phyloP scores from a whole-genome alignment of 2,329 filamentous ascomycete species.

The Bipolaris zeicola region DNA sequence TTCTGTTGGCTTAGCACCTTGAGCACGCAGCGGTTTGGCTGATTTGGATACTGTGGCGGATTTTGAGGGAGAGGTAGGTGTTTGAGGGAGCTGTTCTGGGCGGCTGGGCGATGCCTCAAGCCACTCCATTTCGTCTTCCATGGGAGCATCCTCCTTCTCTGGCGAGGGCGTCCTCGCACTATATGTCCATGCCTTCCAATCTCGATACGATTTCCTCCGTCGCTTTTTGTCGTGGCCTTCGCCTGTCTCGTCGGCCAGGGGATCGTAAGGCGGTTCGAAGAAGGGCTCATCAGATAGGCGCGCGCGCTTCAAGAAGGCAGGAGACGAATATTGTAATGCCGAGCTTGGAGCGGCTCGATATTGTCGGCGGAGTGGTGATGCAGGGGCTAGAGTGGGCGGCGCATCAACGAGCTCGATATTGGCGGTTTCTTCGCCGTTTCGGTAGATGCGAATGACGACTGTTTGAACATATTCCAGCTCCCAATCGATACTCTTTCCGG shows the following conservation, averaged over 20 bases:
- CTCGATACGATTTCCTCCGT: conserved; percentile 70
- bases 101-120: conserved; percentile 32
- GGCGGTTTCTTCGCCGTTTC: conserved; percentile 56
- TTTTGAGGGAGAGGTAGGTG: conserved; percentile 34
- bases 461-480: conserved; percentile 58
- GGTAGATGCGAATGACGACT: conserved; percentile 48
- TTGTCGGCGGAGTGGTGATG: conserved; percentile 29
- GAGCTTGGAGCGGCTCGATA: conserved; percentile 14
- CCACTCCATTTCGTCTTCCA: conserved; percentile 24
- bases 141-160: conserved; percentile 54
- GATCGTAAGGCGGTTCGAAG: conserved; percentile 66
- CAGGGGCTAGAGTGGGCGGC: conserved; percentile 34
- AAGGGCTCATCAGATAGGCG: conserved; percentile 72
- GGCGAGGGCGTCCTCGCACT: conserved; percentile 74
- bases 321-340: conserved; percentile 67
- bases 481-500: conserved; percentile 63
- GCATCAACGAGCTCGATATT: conserved; percentile 59
- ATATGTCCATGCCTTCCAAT: conserved; percentile 75
- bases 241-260: conserved; percentile 64
- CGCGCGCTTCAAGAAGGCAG: conserved; percentile 74
- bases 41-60: conserved; percentile 7
- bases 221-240: conserved; percentile 71
- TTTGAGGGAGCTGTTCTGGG: conserved; percentile 29
- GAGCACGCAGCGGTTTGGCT: background rate
- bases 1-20: background rate